Percentiles rank a stretch among this genome's conserved stretches.
Conservation (phyloP, 306 rosid genomes). For the Acacia confusa region DNA sequence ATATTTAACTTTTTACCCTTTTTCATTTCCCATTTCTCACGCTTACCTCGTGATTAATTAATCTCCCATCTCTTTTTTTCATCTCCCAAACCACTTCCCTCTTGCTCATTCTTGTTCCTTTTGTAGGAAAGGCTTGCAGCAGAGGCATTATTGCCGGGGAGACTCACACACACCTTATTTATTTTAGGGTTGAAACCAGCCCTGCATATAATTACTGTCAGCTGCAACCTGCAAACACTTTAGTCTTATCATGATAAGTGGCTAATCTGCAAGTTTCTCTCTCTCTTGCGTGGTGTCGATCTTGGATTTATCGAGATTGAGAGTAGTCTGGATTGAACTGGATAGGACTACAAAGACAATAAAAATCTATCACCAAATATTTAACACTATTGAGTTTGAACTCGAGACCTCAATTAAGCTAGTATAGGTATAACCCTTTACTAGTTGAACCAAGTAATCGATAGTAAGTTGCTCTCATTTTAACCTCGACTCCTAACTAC, state of each 20-base stretch:
- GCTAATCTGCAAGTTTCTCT: not conserved
- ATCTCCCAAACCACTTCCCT: slow-evolving; percentile 22
- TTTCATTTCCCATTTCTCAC: slow-evolving; percentile 27
- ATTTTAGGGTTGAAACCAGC: not conserved
- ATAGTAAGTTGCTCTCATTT: not conserved
- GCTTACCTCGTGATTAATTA: slow-evolving; percentile 38
- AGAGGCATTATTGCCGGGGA: no score
- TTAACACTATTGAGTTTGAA: no score
- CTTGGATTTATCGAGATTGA: no score
- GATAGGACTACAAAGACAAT: no score
- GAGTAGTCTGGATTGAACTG: accelerated
- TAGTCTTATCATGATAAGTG: not conserved
- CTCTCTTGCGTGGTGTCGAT: no score
- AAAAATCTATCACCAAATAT: no score
- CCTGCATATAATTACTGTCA: not conserved
- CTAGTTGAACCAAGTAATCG: no score
- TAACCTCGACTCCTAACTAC: slow-evolving; percentile 24
- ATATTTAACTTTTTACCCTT: slow-evolving; percentile 5
- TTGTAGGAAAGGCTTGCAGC: no score
- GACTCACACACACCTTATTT: no score
- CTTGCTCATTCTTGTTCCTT: no score
- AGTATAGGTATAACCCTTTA: no score
- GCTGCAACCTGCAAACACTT: not conserved
- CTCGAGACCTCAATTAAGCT: no score
- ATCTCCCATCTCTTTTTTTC: slow-evolving; percentile 20